Evolutionary conservation across 179 eudicot genomes (phyloP), one percentile per base, ranked within the genome.

Genomic region (Spinacia oleracea): DNA sequence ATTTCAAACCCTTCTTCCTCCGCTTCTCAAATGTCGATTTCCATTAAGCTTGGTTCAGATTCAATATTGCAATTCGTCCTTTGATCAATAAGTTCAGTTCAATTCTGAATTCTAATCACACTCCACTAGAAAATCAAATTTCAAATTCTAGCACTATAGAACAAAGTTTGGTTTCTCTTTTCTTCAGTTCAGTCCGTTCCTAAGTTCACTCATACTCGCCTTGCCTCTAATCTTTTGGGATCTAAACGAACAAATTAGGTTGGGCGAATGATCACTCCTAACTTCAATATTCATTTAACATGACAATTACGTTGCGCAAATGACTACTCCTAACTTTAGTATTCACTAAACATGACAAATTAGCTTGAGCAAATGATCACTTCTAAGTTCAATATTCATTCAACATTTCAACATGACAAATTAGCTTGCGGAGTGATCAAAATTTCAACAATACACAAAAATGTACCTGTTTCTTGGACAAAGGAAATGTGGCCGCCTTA

Each of bases 391-490:
- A 58, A 56, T 0, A 74, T 75, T 9, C 69, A 74, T 11, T 42
- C 14, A 56, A 40, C 50, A 56, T 10, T 11, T 42, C 14, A 56
- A 40, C 50, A 56, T 10, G 34, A 34, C 1, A 45, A 18, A 16
- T 48, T 38, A 46, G 23, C 25, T 43, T 29, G 29, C 3, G 45
- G 0, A 23, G 27, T 31, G 23, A 67, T 20, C 75, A 79, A 72
- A 8, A 50, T 48, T 27, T 48, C 25, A 31, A 7, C 18, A 45
- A 42, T 9, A 7, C 0, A 38, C 21, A n/a, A 75, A 9, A 4
- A 32, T 46, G 21, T 8, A 96, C 99, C 98, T 96, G 99, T 79
- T 92, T 86, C 90, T 94, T 96, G 74, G 98, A 93, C 86, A 96
- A 82, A 16, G 99, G 99, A 81, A 88, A 84, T 23, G 99, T 94